Conservation (phyloP, 306 rosid genomes). For the Pyrus communis region DNA sequence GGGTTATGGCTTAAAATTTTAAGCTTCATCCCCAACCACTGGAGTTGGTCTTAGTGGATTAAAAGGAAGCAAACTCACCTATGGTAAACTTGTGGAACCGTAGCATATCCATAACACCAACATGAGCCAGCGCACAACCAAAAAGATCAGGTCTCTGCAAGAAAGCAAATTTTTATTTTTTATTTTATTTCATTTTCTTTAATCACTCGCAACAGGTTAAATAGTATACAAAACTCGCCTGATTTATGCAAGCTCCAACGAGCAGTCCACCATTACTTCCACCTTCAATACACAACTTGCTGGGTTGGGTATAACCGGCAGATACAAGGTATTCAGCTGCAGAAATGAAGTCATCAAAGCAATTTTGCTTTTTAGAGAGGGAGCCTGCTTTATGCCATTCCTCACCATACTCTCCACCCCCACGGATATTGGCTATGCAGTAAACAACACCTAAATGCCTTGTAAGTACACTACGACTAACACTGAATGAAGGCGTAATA, state of each 20-base stretch:
- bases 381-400: conserved; percentile 98
- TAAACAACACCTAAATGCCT: conserved; percentile 74
- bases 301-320: conserved; percentile 71
- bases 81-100: conserved; percentile 93
- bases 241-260: conserved; percentile 87
- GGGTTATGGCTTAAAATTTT: too few relatives aligned
- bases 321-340: conserved; percentile 85
- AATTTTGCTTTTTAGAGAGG: conserved; percentile 81
- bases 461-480: conserved; percentile 58
- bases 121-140: conserved; percentile 95
- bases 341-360: conserved; percentile 92
- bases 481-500: conserved; percentile 72
- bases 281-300: conserved; percentile 86
- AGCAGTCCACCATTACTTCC: conserved; percentile 98
- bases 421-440: conserved; percentile 90
- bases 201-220: not conserved
- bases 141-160: conserved; percentile 87
- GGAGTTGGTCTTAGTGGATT: not conserved
- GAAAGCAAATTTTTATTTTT: not conserved
- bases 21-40: too few relatives aligned
- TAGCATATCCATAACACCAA: conserved; percentile 98
- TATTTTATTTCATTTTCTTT: not conserved
- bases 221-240: conserved; percentile 29
- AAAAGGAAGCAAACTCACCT: conserved; percentile 42
- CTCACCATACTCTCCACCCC: conserved; percentile 99